Conservation (phyloP, 106 monocot genomes). For the Phalaenopsis aphrodite region DNA sequence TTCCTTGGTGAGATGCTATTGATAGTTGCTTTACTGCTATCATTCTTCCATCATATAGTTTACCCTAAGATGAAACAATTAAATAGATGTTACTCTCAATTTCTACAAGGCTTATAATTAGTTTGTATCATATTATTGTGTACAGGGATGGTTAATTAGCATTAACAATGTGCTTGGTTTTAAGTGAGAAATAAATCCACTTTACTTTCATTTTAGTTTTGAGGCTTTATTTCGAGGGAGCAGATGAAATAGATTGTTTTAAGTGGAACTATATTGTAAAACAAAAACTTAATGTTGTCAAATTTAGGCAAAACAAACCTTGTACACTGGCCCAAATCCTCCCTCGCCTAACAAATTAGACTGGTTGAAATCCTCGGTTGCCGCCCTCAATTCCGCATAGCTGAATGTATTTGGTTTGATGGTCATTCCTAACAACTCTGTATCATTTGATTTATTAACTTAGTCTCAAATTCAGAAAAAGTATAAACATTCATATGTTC, state of each 20-base stretch:
- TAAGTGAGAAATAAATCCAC: too few species aligned
- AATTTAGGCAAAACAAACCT: slow-evolving; percentile 23
- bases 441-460: not conserved
- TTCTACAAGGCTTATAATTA: too few species aligned
- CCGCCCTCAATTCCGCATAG: slow-evolving; percentile 48
- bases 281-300: not conserved
- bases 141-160: too few species aligned
- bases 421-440: slow-evolving; percentile 39
- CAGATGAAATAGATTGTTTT: not conserved
- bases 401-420: slow-evolving; percentile 41
- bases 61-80: slow-evolving; percentile 42
- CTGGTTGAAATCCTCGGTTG: slow-evolving; percentile 53
- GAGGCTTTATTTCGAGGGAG: too few species aligned
- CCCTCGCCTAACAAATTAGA: slow-evolving; percentile 66
- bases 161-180: too few species aligned
- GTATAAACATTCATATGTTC: too few species aligned
- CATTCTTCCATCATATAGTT: slow-evolving; percentile 61
- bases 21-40: slow-evolving; percentile 87
- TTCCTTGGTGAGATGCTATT: slow-evolving; percentile 66
- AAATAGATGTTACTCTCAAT: not conserved
- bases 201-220: too few species aligned
- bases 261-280: not conserved
- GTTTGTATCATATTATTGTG: too few species aligned
- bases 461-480: too few species aligned
- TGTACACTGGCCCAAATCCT: slow-evolving; percentile 64